Evolutionary conservation across 2,329 filamentous ascomycete species (phyloP).

Genomic region (Paraphoma sp.): DNA sequence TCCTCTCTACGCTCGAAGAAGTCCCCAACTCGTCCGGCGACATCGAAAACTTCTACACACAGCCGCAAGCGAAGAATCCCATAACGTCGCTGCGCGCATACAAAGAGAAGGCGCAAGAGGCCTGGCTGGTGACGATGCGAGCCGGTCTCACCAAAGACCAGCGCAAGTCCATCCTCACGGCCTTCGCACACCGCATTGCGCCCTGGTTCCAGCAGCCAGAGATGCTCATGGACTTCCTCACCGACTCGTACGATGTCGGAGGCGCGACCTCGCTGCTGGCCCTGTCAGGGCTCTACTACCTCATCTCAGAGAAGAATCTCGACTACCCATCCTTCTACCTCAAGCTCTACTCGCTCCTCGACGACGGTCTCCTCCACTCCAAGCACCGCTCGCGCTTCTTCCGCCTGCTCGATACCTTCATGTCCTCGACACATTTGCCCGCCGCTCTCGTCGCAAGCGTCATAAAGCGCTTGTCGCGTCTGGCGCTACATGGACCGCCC

Average conservation of each 20-base stretch:
- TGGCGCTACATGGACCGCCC: slow-evolving; percentile 87
- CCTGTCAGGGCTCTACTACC: slow-evolving; percentile 90
- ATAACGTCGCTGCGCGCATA: slow-evolving; percentile 69
- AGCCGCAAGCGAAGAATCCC: slow-evolving; percentile 69
- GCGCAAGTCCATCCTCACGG: slow-evolving; percentile 77
- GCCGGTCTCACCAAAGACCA: slow-evolving; percentile 72
- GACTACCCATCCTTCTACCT: slow-evolving; percentile 95
- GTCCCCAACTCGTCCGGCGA: slow-evolving; percentile 72
- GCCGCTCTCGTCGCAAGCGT: slow-evolving; percentile 92
- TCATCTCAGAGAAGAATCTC: slow-evolving; percentile 91
- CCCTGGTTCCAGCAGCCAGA: slow-evolving; percentile 92
- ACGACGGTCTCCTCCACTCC: slow-evolving; percentile 85
- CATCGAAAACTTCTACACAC: slow-evolving; percentile 72
- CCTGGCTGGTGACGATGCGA: slow-evolving; percentile 81
- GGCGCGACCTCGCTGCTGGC: slow-evolving; percentile 88
- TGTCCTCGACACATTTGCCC: slow-evolving; percentile 90
- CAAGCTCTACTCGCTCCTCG: slow-evolving; percentile 92
- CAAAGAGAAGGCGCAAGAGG: slow-evolving; percentile 81
- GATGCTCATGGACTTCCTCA: slow-evolving; percentile 92
- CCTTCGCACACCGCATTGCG: slow-evolving; percentile 78
- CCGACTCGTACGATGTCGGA: slow-evolving; percentile 88
- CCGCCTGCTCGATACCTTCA: slow-evolving; percentile 87
- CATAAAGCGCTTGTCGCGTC: slow-evolving; percentile 86
- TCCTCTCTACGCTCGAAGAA: slow-evolving; percentile 72
- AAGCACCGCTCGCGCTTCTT: slow-evolving; percentile 95